phyloP scores from a whole-genome alignment of 805 yeast genomes.

The Saturnispora saitoi region DNA sequence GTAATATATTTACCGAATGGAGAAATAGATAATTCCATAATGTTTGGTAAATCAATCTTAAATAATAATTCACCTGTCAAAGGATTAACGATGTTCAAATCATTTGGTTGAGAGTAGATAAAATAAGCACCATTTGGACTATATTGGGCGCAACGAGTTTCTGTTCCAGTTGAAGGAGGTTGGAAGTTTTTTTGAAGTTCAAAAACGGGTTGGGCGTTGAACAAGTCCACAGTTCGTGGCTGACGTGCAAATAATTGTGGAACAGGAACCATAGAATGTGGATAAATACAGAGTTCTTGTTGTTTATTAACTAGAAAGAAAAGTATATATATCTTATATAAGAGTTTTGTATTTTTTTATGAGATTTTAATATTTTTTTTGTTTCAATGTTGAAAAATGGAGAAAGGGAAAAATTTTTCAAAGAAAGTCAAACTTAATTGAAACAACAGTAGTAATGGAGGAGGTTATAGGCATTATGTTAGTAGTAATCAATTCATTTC shows the following conservation, averaged over 20 bases:
- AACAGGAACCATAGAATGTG: slow-evolving; percentile 6
- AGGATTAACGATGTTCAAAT: slow-evolving; percentile 53
- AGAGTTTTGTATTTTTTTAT: too few species aligned
- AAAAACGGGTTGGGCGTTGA: slow-evolving; percentile 39
- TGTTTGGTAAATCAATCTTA: slow-evolving; percentile 51
- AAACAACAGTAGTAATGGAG: too few species aligned
- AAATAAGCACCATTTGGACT: slow-evolving; percentile 60
- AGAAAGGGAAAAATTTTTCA: too few species aligned
- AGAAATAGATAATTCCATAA: slow-evolving; percentile 79
- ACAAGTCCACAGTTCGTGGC: slow-evolving; percentile 47
- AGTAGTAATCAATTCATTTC: too few species aligned
- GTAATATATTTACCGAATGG: slow-evolving; percentile 76
- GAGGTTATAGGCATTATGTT: too few species aligned
- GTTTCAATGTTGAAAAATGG: too few species aligned
- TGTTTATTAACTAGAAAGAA: background rate
- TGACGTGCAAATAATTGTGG: slow-evolving; percentile 34
- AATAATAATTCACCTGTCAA: slow-evolving; percentile 38
- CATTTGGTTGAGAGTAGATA: slow-evolving; percentile 62
- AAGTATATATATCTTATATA: background rate
- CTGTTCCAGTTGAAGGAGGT: slow-evolving; percentile 25
- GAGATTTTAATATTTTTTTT: too few species aligned
- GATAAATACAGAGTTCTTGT: slow-evolving; percentile 16
- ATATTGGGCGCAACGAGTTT: slow-evolving; percentile 57
- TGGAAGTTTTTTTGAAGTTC: slow-evolving; percentile 23
- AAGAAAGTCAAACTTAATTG: too few species aligned